These are phyloP conservation scores for Crithidia sp. DNA, from an alignment of 208 protist species.

Conservation along the genomic window DNA sequence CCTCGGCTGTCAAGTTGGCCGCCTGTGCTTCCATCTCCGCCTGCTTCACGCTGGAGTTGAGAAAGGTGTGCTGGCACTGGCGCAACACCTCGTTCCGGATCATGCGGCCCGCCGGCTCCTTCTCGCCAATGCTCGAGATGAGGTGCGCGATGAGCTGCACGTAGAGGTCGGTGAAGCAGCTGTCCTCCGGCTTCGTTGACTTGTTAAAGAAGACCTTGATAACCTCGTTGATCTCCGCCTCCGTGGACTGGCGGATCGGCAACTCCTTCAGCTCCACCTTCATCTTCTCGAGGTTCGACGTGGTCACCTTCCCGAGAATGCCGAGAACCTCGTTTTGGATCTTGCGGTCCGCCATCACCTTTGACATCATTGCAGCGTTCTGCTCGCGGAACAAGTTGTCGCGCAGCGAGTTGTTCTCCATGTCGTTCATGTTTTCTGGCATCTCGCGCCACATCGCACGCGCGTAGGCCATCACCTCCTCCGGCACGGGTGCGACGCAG, in stretches of 20 bases:
- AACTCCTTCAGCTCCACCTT: conserved; percentile 74
- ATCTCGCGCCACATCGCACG: conserved; percentile 74
- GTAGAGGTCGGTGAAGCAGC: conserved; percentile 77
- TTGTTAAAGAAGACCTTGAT: conserved; percentile 89
- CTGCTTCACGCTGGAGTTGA: conserved; percentile 49
- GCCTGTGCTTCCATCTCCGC: conserved; percentile 54
- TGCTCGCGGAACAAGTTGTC: conserved; percentile 74
- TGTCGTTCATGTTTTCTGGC: conserved; percentile 72
- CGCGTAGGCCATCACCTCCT: conserved; percentile 55
- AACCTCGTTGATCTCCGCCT: conserved; percentile 85
- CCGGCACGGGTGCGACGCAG: conserved; percentile 43
- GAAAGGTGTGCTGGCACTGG: conserved; percentile 78
- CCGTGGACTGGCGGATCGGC: conserved; percentile 85
- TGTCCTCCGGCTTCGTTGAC: conserved; percentile 81
- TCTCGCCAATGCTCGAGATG: conserved; percentile 70
- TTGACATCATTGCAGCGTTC: conserved; percentile 57
- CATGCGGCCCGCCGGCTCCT: conserved; percentile 61
- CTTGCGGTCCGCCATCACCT: conserved; percentile 76
- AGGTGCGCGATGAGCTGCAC: conserved; percentile 79
- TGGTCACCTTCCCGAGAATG: conserved; percentile 83
- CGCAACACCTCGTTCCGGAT: conserved; percentile 76
- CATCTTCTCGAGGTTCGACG: conserved; percentile 73
- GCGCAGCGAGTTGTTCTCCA: conserved; percentile 69
- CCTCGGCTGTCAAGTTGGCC: conserved; percentile 53
- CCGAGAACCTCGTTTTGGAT: conserved; percentile 88